These are phyloP conservation scores for Heterobasidion irregulare DNA, from an alignment of 1,284 basidiomycete genomes.

Conservation along the genomic window DNA sequence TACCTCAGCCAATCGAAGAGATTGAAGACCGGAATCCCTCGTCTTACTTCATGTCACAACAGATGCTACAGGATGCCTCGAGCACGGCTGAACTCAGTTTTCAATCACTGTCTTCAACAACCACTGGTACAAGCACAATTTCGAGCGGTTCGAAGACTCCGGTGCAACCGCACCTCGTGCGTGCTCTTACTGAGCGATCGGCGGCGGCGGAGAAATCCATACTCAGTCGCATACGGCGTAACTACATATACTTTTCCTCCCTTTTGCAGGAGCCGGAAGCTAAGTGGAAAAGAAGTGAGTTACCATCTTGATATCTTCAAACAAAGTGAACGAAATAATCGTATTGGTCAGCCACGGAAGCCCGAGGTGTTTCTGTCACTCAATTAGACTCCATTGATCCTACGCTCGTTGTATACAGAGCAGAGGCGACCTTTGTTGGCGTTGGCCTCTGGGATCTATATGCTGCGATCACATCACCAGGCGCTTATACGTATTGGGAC, in stretches of 20 bases:
- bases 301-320: not conserved
- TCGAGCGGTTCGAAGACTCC: conserved; percentile 15
- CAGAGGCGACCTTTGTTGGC: conserved; percentile 96
- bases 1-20: conserved; percentile 61
- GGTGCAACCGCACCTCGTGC: conserved; percentile 25
- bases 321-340: conserved; percentile 3
- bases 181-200: conserved; percentile 41
- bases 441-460: conserved; percentile 97
- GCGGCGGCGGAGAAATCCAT: conserved; percentile 71
- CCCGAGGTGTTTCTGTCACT: conserved; percentile 85
- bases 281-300: conserved; percentile 86
- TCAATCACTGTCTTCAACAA: conserved; percentile 44
- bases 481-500: conserved; percentile 83
- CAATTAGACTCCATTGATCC: conserved; percentile 98
- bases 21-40: conserved; percentile 59
- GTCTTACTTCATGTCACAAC: conserved; percentile 41
- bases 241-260: conserved; percentile 98
- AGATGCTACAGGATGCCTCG: conserved; percentile 61
- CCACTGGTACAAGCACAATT: conserved; percentile 17
- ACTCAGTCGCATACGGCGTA: conserved; percentile 77
- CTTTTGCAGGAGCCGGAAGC: conserved; percentile 96
- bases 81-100: conserved; percentile 65
- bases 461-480: conserved; percentile 78
- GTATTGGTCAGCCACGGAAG: conserved; percentile 60
- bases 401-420: conserved; percentile 92